Percentiles rank a stretch among this genome's conserved stretches.
These are phyloP conservation scores for Jamesozyma lodderae DNA, from an alignment of 805 yeast species.

Conservation along the genomic window DNA sequence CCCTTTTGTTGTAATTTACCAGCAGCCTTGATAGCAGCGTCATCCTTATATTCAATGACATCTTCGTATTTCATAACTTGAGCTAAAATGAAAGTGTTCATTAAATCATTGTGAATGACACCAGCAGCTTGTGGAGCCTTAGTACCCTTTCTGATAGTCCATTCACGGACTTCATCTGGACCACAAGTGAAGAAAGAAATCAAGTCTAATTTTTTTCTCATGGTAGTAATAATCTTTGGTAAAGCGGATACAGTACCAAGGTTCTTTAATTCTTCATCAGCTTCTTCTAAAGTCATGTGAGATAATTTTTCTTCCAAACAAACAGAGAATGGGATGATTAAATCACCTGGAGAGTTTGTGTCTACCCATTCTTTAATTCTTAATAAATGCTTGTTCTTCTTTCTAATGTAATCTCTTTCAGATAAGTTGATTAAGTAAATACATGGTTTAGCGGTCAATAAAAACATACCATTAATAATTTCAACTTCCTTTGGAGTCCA, in stretches of 20 bases:
- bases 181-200: constrained; percentile 96
- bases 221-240: constrained; percentile 75
- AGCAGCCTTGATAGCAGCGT: constrained; percentile 68
- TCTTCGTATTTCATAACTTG: constrained; percentile 84
- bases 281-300: constrained; percentile 74
- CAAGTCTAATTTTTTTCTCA: constrained; percentile 80
- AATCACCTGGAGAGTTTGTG: constrained; percentile 75
- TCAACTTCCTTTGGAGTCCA: constrained; percentile 94
- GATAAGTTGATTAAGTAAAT: constrained; percentile 86
- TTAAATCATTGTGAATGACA: constrained; percentile 91
- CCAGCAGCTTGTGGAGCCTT: constrained; percentile 99
- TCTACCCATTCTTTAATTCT: constrained; percentile 82
- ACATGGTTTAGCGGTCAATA: constrained; percentile 92
- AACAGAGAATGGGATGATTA: constrained; percentile 88
- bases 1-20: constrained; percentile 91
- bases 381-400: constrained; percentile 77
- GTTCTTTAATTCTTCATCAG: constrained; percentile 64
- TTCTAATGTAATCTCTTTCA: constrained; percentile 78
- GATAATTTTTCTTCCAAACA: constrained; percentile 88
- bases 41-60: constrained; percentile 69
- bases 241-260: constrained; percentile 70
- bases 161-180: constrained; percentile 92
- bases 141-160: constrained; percentile 90
- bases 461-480: constrained; percentile 71
- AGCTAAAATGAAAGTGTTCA: constrained; percentile 90